These are phyloP conservation scores for Suillus lakei DNA, from an alignment of 768 basidiomycete species.

Conservation along the genomic window DNA sequence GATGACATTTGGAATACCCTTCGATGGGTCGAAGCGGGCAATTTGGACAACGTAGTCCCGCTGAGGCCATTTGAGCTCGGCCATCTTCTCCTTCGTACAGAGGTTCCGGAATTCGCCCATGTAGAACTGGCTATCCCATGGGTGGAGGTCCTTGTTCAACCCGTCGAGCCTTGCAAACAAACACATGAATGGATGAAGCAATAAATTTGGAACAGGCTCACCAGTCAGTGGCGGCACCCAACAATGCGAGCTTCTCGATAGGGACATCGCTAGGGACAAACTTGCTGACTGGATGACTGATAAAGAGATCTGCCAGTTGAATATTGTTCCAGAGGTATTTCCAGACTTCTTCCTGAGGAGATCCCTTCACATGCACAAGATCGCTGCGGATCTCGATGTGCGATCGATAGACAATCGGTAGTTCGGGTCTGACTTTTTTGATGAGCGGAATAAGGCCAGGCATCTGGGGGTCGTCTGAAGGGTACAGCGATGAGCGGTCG, in stretches of 20 bases:
- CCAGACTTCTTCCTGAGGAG: slow-evolving; percentile 92
- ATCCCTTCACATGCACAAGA: slow-evolving; percentile 79
- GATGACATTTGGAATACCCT: slow-evolving; percentile 84
- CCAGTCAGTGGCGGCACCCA: slow-evolving; percentile 90
- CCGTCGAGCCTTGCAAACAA: slow-evolving; percentile 75
- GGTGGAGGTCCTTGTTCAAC: slow-evolving; percentile 84
- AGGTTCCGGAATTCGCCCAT: slow-evolving; percentile 86
- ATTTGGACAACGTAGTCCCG: slow-evolving; percentile 90
- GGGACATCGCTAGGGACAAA: slow-evolving; percentile 91
- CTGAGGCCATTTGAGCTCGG: slow-evolving; percentile 74
- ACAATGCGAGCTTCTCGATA: slow-evolving; percentile 65
- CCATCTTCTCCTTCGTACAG: slow-evolving; percentile 82
- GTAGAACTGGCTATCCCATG: slow-evolving; percentile 86
- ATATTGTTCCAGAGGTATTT: slow-evolving; percentile 95
- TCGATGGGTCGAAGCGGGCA: slow-evolving; percentile 92
- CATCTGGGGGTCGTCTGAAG: slow-evolving; percentile 87
- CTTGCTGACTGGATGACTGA: slow-evolving; percentile 93
- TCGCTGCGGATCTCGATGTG: slow-evolving; percentile 95
- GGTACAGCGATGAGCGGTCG: slow-evolving; percentile 14
- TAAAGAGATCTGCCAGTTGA: slow-evolving; percentile 86
- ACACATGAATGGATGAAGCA: slow-evolving; percentile 8
- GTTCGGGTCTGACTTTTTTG: slow-evolving; percentile 78
- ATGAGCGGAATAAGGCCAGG: slow-evolving; percentile 94
- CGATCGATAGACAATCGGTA: slow-evolving; percentile 92
- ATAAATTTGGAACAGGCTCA: slow-evolving; percentile 31